Percentiles rank a stretch among this genome's conserved stretches.
phyloP scores from a whole-genome alignment of 345 rosid species.

The Kandelia obovata region DNA sequence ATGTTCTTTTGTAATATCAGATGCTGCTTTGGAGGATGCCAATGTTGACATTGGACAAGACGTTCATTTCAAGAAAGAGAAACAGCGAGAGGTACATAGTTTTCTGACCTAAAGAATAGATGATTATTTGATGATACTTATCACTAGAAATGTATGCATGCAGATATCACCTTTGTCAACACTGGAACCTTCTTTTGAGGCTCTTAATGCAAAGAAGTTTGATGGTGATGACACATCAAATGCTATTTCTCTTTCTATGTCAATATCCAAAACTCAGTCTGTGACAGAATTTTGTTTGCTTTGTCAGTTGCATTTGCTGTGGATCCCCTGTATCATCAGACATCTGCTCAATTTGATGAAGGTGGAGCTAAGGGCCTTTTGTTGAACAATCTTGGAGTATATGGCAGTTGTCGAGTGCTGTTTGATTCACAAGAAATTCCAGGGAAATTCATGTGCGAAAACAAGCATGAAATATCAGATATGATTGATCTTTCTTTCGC shows the following conservation, averaged over 20 bases:
- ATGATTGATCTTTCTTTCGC: conserved; percentile 69
- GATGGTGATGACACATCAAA: conserved; percentile 54
- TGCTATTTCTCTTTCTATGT: conserved; percentile 9
- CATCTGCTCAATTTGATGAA: conserved; percentile 97
- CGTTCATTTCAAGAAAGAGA: conserved; percentile 58
- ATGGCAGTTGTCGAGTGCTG: conserved; percentile 80
- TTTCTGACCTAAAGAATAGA: conserved; percentile 9
- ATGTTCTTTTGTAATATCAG: conserved; percentile 34
- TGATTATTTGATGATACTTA: conserved; percentile 6
- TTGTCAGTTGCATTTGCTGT: conserved; percentile 83
- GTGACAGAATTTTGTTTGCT: conserved; percentile 19
- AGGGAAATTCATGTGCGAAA: conserved; percentile 56
- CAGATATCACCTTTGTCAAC: conserved; percentile 85
- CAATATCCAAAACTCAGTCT: conserved; percentile 16
- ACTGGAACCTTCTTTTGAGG: conserved; percentile 75
- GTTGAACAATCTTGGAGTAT: conserved; percentile 86
- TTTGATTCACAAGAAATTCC: conserved; percentile 89
- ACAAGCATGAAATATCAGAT: conserved; percentile 48
- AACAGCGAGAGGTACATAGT: conserved; percentile 59
- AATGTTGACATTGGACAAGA: conserved; percentile 36
- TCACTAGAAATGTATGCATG: conserved; percentile 34
- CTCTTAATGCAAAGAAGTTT: conserved; percentile 81
- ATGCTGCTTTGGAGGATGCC: conserved; percentile 39
- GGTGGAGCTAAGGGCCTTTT: conserved; percentile 93
- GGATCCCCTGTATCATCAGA: conserved; percentile 95